Conservation (phyloP, 139 green algal genomes). For the Chlorella vulgaris region DNA sequence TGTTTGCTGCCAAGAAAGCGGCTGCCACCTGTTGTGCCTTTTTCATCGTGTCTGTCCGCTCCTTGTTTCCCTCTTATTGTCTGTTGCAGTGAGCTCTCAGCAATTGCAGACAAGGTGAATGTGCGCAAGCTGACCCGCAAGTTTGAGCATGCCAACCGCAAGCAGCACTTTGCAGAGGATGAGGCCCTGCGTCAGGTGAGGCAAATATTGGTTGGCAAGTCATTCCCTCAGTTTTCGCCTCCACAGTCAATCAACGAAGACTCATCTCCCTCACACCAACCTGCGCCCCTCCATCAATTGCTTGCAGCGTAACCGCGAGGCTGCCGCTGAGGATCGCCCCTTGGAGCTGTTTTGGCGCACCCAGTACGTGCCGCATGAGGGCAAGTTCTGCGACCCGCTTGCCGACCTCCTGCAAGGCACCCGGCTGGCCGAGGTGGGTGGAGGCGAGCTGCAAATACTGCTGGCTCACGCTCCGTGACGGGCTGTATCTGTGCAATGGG, state of each 20-base stretch:
- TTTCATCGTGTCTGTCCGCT: too few relatives aligned
- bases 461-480: too few relatives aligned
- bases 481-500: too few relatives aligned
- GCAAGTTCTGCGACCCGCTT: constrained; percentile 84
- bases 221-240: too few relatives aligned
- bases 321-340: constrained; percentile 38
- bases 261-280: too few relatives aligned
- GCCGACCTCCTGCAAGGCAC: constrained; percentile 54
- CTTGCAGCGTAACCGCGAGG: constrained; percentile 46
- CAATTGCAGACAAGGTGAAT: constrained; percentile 33
- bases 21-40: too few relatives aligned
- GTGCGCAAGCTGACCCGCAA: constrained; percentile 42
- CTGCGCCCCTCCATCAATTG: neutral
- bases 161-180: constrained; percentile 57
- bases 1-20: neutral
- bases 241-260: too few relatives aligned
- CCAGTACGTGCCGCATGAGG: constrained; percentile 82
- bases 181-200: constrained; percentile 38
- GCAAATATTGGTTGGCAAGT: too few relatives aligned
- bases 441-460: neutral
- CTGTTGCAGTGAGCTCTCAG: constrained; percentile 35
- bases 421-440: constrained; percentile 17
- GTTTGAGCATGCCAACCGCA: constrained; percentile 46
- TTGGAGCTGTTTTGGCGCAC: constrained; percentile 75
- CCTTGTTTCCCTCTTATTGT: too few relatives aligned